Percentiles rank a stretch among this genome's conserved stretches.
Evolutionary conservation across 2,329 filamentous ascomycete genomes (phyloP).

Genomic region (Colletotrichum godetiae): DNA sequence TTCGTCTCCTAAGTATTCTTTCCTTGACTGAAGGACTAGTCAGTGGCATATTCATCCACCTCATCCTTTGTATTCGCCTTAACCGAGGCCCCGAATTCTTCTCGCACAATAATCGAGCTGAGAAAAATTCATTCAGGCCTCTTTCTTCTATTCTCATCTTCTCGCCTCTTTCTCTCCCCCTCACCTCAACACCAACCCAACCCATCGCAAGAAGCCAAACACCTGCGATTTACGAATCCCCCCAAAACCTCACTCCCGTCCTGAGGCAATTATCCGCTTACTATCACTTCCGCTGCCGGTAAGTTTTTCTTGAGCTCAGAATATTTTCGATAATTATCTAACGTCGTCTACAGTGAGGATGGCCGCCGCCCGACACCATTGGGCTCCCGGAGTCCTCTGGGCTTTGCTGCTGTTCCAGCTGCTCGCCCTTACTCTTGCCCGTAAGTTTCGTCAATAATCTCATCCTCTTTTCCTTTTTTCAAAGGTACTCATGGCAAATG

Average conservation of each 20-base stretch:
- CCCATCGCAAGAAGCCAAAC: not conserved
- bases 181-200: not conserved
- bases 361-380: not conserved
- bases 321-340: not conserved
- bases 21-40: not conserved
- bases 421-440: not conserved
- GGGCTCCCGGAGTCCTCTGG: not conserved
- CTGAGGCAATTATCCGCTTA: not conserved
- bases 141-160: not conserved
- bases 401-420: not conserved
- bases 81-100: not conserved
- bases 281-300: not conserved
- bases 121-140: not conserved
- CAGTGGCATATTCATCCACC: not conserved
- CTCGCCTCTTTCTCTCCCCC: not conserved
- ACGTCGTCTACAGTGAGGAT: not conserved
- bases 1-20: not conserved
- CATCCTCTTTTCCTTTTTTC: accelerated
- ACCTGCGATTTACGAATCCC: not conserved
- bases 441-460: not conserved
- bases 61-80: not conserved
- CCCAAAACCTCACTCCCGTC: not conserved
- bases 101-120: not conserved
- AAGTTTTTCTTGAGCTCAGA: not conserved
- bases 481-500: accelerated